A percentile compares a stretch with the other conserved stretches of the same genome.
phyloP scores from a whole-genome alignment of 441 rosid species.

The Geranium incanum region DNA sequence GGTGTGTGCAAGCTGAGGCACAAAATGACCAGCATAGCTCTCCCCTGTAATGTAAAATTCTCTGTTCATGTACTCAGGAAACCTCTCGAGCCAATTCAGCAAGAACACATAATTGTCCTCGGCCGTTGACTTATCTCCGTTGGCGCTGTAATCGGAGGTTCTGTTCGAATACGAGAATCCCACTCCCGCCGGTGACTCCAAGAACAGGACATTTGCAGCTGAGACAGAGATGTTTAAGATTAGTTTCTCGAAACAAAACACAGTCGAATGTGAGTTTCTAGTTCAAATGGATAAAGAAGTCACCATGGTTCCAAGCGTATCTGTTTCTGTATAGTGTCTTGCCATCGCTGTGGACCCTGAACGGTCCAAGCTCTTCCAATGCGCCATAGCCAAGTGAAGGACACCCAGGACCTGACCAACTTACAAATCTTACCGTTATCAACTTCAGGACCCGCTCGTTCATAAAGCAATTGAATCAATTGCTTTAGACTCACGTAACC shows the following conservation, averaged over 20 bases:
- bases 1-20: constrained; percentile 19
- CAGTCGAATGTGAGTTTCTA: background rate
- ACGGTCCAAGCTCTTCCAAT: constrained; percentile 29
- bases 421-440: too few relatives aligned
- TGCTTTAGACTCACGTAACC: too few relatives aligned
- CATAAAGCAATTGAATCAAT: too few relatives aligned
- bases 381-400: constrained; percentile 30
- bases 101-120: background rate
- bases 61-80: background rate
- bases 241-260: too few relatives aligned
- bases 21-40: constrained; percentile 15
- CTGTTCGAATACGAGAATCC: constrained; percentile 23
- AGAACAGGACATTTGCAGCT: constrained; percentile 21
- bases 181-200: constrained; percentile 25
- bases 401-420: constrained; percentile 26
- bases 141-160: constrained; percentile 11
- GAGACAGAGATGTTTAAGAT: background rate
- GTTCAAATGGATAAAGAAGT: background rate
- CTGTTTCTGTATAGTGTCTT: constrained; percentile 18
- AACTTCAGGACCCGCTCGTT: too few relatives aligned
- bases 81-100: constrained; percentile 1
- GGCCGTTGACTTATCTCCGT: constrained; percentile 18
- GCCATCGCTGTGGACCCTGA: constrained; percentile 21
- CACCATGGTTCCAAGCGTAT: constrained; percentile 24
- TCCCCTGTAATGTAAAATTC: background rate